Evolutionary conservation across 2,329 filamentous ascomycete genomes (phyloP).

Genomic region (Aspergillus sp.): DNA sequence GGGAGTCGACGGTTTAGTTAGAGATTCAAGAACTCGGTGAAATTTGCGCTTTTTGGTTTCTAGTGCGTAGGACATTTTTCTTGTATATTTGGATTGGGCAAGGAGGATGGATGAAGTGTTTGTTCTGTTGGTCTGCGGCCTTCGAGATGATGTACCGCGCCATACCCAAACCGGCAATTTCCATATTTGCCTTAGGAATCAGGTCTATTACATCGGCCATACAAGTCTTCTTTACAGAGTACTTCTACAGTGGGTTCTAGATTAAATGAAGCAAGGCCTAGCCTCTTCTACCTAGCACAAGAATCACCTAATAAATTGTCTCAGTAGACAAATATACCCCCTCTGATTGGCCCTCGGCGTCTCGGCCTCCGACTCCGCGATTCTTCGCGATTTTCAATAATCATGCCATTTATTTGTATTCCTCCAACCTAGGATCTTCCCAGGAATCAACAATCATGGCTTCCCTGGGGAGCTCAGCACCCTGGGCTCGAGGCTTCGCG

Average conservation of each 20-base stretch:
- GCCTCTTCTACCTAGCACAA: background rate
- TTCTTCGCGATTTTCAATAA: conserved; percentile 7
- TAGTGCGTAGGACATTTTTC: conserved; percentile 38
- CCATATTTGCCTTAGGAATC: background rate
- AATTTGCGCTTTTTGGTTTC: conserved; percentile 44
- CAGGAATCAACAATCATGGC: conserved; percentile 23
- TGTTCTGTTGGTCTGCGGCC: background rate
- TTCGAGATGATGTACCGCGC: background rate
- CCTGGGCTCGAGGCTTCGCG: conserved; percentile 28
- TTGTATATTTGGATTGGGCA: background rate
- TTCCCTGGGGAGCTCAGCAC: conserved; percentile 23
- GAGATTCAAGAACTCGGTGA: conserved; percentile 40
- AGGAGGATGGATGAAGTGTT: background rate
- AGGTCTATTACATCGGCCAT: too few relatives aligned
- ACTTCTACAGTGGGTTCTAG: too few relatives aligned
- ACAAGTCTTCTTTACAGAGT: too few relatives aligned
- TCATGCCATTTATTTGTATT: conserved; percentile 7
- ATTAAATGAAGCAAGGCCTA: background rate
- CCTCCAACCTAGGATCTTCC: background rate
- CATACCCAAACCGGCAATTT: conserved; percentile 1
- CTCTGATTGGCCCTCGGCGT: conserved; percentile 14
- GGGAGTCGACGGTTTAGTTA: conserved; percentile 28
- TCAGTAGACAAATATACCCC: conserved; percentile 9
- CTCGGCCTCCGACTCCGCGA: conserved; percentile 6
- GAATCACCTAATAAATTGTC: too few relatives aligned